phyloP scores from a whole-genome alignment of 306 rosid genomes.

The Arachis stenosperma region DNA sequence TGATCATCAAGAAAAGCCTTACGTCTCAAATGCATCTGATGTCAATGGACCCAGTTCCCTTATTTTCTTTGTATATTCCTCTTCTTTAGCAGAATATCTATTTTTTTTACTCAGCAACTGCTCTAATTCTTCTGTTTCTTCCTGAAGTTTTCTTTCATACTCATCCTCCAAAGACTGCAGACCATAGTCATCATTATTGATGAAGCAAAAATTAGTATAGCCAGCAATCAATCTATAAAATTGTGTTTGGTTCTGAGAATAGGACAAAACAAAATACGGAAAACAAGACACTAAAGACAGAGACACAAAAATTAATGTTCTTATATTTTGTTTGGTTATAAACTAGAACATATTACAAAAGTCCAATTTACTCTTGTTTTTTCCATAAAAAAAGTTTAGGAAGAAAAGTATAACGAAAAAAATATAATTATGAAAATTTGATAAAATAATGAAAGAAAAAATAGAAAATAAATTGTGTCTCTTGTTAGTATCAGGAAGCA shows the following conservation, averaged over 20 bases:
- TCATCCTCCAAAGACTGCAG: conserved; percentile 80
- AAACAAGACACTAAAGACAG: too few species aligned
- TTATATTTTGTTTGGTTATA: too few species aligned
- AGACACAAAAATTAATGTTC: too few species aligned
- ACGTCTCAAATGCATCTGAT: conserved; percentile 97
- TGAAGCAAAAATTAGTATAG: conserved; percentile 36
- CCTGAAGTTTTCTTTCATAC: conserved; percentile 85
- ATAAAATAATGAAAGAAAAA: too few species aligned
- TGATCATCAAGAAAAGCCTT: conserved; percentile 40
- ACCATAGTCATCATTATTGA: conserved; percentile 41
- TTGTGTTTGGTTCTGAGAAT: neutral
- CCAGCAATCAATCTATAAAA: conserved; percentile 37
- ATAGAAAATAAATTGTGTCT: too few species aligned
- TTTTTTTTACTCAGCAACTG: conserved; percentile 79
- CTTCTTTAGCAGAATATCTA: conserved; percentile 81
- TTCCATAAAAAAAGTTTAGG: too few species aligned
- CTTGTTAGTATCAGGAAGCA: too few species aligned
- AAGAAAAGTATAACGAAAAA: too few species aligned
- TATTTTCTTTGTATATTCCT: conserved; percentile 85
- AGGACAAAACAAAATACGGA: too few species aligned
- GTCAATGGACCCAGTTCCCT: conserved; percentile 89
- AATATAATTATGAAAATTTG: too few species aligned
- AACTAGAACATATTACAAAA: too few species aligned
- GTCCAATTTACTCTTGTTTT: too few species aligned
- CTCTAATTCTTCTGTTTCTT: conserved; percentile 91